Evolutionary conservation across 148 eudicot species (phyloP).

Genomic region (Pouteria glomerata): DNA sequence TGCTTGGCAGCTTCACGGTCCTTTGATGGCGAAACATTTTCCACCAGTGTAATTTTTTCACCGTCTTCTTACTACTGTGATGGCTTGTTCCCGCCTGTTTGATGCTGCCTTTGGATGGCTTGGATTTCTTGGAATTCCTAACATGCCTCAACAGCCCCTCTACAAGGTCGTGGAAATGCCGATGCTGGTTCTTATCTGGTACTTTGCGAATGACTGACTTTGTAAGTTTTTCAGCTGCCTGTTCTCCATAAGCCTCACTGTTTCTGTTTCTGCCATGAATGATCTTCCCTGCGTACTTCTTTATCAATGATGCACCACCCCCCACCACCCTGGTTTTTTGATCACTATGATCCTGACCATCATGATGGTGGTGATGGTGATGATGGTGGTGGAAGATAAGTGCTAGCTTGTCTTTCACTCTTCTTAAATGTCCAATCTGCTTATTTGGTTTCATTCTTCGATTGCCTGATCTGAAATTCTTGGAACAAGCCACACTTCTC

Average conservation of each 20-base stretch:
- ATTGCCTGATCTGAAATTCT: slow-evolving; percentile 3
- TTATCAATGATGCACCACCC: slow-evolving; percentile 21
- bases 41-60: slow-evolving; percentile 37
- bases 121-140: slow-evolving; percentile 39
- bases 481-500: slow-evolving; percentile 12
- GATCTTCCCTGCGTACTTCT: slow-evolving; percentile 29
- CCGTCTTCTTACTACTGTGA: slow-evolving; percentile 14
- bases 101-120: slow-evolving; percentile 18
- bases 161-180: slow-evolving; percentile 42
- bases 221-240: slow-evolving; percentile 25
- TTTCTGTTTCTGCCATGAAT: slow-evolving; percentile 20
- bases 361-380: slow-evolving; percentile 38
- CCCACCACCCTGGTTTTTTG: slow-evolving; percentile 2
- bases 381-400: slow-evolving; percentile 70
- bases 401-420: slow-evolving; percentile 51
- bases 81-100: slow-evolving; percentile 12
- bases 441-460: slow-evolving; percentile 11
- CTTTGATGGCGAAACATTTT: slow-evolving; percentile 25
- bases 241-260: slow-evolving; percentile 25
- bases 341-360: slow-evolving; percentile 6
- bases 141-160: slow-evolving; percentile 43
- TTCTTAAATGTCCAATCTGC: slow-evolving; percentile 33
- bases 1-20: slow-evolving; percentile 31
- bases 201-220: slow-evolving; percentile 23
- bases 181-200: slow-evolving; percentile 29